Percentiles rank a stretch among this genome's conserved stretches.
Evolutionary conservation across 2,329 filamentous ascomycete genomes (phyloP).

Genomic region (Aaosphaeria arxii): DNA sequence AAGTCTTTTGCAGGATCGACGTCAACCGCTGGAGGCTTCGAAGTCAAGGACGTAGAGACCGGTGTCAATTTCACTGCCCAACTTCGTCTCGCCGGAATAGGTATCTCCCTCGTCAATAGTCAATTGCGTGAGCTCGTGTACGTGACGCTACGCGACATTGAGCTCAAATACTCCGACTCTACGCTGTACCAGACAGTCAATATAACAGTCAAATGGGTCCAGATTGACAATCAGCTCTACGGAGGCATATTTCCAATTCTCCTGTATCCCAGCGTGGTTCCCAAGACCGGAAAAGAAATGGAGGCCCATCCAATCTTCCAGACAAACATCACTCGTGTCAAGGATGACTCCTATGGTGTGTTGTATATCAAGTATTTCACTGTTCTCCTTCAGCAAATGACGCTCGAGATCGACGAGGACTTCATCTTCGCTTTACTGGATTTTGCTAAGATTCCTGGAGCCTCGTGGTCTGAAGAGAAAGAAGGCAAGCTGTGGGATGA

Average conservation of each 20-base stretch:
- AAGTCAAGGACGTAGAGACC: slow-evolving; percentile 89
- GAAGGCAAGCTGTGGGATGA: slow-evolving; percentile 88
- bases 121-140: slow-evolving; percentile 92
- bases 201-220: slow-evolving; percentile 94
- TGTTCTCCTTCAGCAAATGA: slow-evolving; percentile 93
- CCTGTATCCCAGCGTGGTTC: slow-evolving; percentile 94
- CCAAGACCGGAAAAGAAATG: slow-evolving; percentile 94
- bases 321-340: slow-evolving; percentile 86
- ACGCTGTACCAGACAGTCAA: slow-evolving; percentile 88
- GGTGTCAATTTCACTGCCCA: slow-evolving; percentile 87
- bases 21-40: slow-evolving; percentile 70
- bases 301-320: slow-evolving; percentile 95
- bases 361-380: slow-evolving; percentile 98
- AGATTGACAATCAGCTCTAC: slow-evolving; percentile 97
- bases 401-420: slow-evolving; percentile 93
- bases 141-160: slow-evolving; percentile 85
- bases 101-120: slow-evolving; percentile 88
- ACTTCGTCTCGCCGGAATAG: slow-evolving; percentile 82
- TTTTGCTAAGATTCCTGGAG: slow-evolving; percentile 88
- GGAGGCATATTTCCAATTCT: slow-evolving; percentile 98
- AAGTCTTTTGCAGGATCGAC: slow-evolving; percentile 56
- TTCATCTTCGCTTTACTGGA: slow-evolving; percentile 96
- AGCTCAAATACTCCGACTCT: slow-evolving; percentile 91
- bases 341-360: slow-evolving; percentile 97
- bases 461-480: slow-evolving; percentile 79